phyloP scores from a whole-genome alignment of 768 basidiomycete genomes.

The Antrodiella citrinella region DNA sequence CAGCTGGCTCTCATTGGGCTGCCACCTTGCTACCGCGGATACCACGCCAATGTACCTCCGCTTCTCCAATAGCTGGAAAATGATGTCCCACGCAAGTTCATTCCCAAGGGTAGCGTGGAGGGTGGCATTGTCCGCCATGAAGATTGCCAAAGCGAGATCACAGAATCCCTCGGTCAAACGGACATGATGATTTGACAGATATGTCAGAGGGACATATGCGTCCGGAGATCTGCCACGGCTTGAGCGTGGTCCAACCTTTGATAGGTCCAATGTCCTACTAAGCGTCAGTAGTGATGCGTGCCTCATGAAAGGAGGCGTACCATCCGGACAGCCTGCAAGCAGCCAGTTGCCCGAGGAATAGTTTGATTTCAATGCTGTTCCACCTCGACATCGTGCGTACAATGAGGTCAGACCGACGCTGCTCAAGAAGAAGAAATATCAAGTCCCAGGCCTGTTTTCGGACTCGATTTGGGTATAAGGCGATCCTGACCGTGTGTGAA shows the following conservation, averaged over 20 bases:
- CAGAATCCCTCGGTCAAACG: background rate
- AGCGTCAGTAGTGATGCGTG: too few relatives aligned
- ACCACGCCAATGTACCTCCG: background rate
- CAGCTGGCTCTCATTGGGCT: too few relatives aligned
- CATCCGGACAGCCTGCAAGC: background rate
- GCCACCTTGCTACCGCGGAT: too few relatives aligned
- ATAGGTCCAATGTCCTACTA: too few relatives aligned
- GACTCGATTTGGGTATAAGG: background rate
- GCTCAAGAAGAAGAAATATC: background rate
- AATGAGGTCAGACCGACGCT: background rate
- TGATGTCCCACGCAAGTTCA: background rate
- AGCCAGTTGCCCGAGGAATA: background rate
- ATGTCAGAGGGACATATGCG: too few relatives aligned
- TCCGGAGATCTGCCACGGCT: too few relatives aligned
- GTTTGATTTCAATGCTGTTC: background rate
- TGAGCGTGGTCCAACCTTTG: too few relatives aligned
- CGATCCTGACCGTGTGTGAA: background rate
- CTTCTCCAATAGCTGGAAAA: background rate
- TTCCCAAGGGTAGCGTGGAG: background rate
- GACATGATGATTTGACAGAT: too few relatives aligned
- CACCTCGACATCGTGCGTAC: background rate
- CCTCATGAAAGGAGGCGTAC: too few relatives aligned
- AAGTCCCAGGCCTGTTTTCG: background rate
- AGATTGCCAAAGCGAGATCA: background rate
- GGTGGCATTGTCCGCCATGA: background rate